Conservation (phyloP, 1,284 basidiomycete genomes). For the Trametes polyzona region DNA sequence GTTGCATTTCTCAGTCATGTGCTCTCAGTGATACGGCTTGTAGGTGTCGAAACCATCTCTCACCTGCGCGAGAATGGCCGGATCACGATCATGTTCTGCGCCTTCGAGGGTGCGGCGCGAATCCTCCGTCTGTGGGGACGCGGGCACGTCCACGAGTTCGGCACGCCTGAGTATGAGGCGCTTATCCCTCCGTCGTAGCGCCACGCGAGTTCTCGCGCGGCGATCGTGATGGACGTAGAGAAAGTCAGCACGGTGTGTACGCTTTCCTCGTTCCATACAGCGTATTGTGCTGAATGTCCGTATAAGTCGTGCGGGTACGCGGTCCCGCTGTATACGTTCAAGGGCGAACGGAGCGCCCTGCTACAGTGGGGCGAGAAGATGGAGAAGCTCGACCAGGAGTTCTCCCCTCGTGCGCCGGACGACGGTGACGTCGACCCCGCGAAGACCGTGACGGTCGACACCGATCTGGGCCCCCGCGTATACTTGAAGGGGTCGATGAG, state of each 20-base stretch:
- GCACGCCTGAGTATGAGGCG: constrained; percentile 51
- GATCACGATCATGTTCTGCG: constrained; percentile 58
- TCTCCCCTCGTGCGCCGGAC: not conserved
- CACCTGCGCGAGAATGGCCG: constrained; percentile 60
- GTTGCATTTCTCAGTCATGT: not conserved
- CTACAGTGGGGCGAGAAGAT: constrained; percentile 35
- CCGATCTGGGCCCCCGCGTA: not conserved
- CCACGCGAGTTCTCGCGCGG: constrained; percentile 54
- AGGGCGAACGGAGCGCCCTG: constrained; percentile 46
- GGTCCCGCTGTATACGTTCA: constrained; percentile 54
- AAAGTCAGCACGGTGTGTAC: constrained; percentile 54
- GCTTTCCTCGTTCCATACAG: not conserved
- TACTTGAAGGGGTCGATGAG: constrained; percentile 41
- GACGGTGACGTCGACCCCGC: not conserved
- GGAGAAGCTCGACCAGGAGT: constrained; percentile 33
- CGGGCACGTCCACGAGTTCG: constrained; percentile 56
- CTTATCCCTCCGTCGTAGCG: constrained; percentile 47
- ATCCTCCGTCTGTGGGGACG: constrained; percentile 55
- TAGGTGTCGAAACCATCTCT: constrained; percentile 58
- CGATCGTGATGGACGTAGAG: constrained; percentile 54
- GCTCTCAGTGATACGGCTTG: not conserved
- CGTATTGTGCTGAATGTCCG: not conserved
- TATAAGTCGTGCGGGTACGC: constrained; percentile 57
- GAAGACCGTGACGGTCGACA: constrained; percentile 3
- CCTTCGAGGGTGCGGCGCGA: constrained; percentile 55